A percentile compares a stretch with the other conserved stretches of the same genome.
Evolutionary conservation across 75 land plant species (phyloP).

Genomic region (Ceratopteris richardii): DNA sequence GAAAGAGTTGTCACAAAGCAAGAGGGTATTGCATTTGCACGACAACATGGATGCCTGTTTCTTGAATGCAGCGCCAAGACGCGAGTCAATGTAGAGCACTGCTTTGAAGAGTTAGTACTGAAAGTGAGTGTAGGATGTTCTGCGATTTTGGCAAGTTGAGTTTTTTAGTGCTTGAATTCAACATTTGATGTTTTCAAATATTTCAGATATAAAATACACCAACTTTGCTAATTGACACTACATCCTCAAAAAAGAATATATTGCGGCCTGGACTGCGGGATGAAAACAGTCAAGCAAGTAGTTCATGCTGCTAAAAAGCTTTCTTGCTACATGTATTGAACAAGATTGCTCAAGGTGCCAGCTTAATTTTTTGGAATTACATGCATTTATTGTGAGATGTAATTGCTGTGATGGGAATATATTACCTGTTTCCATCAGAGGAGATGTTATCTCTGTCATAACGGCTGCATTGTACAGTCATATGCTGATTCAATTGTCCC

Average conservation of each 20-base stretch:
- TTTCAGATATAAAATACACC: slow-evolving; percentile 86
- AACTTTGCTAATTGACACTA: slow-evolving; percentile 57
- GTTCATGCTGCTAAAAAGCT: too few species aligned
- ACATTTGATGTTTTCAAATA: background rate
- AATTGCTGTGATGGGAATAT: too few species aligned
- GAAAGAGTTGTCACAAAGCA: slow-evolving; percentile 70
- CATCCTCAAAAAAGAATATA: slow-evolving; percentile 50
- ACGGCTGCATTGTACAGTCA: too few species aligned
- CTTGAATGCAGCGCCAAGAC: slow-evolving; percentile 94
- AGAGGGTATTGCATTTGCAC: slow-evolving; percentile 77
- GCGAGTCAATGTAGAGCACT: slow-evolving; percentile 74
- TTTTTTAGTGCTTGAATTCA: slow-evolving; percentile 4
- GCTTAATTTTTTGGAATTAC: too few species aligned
- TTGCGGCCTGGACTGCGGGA: slow-evolving; percentile 4
- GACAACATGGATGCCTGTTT: slow-evolving; percentile 60
- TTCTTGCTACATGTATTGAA: too few species aligned
- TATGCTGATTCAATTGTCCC: too few species aligned
- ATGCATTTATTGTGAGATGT: too few species aligned
- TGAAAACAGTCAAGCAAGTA: too few species aligned
- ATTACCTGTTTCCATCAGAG: too few species aligned
- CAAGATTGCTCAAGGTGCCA: too few species aligned
- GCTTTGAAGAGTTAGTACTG: slow-evolving; percentile 80
- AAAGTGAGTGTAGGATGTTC: slow-evolving; percentile 39
- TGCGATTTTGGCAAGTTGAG: too few species aligned
- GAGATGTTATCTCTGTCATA: too few species aligned